Evolutionary conservation across 169 alveolate species (phyloP).

Genomic region (Eimeria praecox): DNA sequence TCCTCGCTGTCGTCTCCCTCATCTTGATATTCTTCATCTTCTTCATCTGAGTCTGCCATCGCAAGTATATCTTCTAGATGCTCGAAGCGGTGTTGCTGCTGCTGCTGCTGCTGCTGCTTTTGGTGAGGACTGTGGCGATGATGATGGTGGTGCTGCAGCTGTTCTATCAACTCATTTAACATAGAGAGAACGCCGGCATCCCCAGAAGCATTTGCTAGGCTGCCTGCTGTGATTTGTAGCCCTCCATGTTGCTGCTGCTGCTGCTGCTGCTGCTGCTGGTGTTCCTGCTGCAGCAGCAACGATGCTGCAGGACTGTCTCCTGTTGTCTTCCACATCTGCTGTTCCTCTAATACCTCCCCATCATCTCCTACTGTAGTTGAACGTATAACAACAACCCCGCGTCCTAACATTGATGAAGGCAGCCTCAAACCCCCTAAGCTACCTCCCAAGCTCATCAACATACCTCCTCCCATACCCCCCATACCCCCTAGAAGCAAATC

Average conservation of each 20-base stretch:
- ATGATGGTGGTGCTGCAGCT: background rate
- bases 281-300: background rate
- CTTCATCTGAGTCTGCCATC: background rate
- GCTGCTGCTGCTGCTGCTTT: slow-evolving; percentile 4
- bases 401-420: slow-evolving; percentile 15
- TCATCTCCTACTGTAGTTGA: background rate
- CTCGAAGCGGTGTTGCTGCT: too few species aligned
- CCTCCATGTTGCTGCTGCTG: background rate
- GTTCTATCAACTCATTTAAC: background rate
- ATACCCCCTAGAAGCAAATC: slow-evolving; percentile 4
- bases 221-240: too few species aligned
- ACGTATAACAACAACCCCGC: slow-evolving; percentile 18
- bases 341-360: slow-evolving; percentile 6
- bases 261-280: background rate
- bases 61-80: background rate
- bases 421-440: slow-evolving; percentile 18
- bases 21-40: too few species aligned
- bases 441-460: slow-evolving; percentile 20
- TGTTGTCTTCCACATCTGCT: background rate
- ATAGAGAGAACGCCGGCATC: background rate
- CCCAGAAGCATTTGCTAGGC: background rate
- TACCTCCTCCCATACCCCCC: slow-evolving; percentile 50
- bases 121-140: too few species aligned
- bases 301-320: background rate
- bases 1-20: background rate